Evolutionary conservation across 495 filamentous ascomycete genomes (phyloP).

Genomic region (Penicillium soppii): DNA sequence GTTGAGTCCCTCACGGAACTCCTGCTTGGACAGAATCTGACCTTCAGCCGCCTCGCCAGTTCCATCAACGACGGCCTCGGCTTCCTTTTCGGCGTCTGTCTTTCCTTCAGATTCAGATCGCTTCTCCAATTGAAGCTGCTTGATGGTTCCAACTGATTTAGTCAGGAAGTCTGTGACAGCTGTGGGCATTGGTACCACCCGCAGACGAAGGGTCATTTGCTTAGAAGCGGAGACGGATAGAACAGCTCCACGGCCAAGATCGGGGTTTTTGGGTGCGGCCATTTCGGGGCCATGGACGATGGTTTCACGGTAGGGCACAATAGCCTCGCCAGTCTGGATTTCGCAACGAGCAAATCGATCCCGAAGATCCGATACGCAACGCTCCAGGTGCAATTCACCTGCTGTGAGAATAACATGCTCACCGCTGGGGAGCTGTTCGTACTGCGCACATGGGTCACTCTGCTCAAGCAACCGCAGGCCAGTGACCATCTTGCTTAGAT

Average conservation of each 20-base stretch:
- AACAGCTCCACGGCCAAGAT: slow-evolving; percentile 82
- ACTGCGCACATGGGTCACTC: slow-evolving; percentile 93
- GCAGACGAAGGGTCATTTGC: slow-evolving; percentile 73
- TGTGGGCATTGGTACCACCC: slow-evolving; percentile 76
- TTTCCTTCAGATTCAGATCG: slow-evolving; percentile 44
- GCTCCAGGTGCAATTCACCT: slow-evolving; percentile 90
- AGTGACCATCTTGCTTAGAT: slow-evolving; percentile 89
- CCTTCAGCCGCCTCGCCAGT: slow-evolving; percentile 51
- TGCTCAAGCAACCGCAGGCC: slow-evolving; percentile 87
- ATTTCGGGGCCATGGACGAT: slow-evolving; percentile 87
- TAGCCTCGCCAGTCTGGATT: slow-evolving; percentile 89
- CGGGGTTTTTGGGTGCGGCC: slow-evolving; percentile 81
- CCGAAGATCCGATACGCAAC: slow-evolving; percentile 89
- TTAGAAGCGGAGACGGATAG: slow-evolving; percentile 75
- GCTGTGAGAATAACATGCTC: slow-evolving; percentile 96
- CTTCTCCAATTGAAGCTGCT: slow-evolving; percentile 71
- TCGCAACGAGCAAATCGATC: slow-evolving; percentile 94
- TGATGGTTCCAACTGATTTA: slow-evolving; percentile 76
- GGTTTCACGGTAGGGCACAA: slow-evolving; percentile 93
- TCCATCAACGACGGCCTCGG: slow-evolving; percentile 31
- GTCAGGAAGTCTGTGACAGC: slow-evolving; percentile 81
- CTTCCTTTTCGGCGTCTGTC: slow-evolving; percentile 34
- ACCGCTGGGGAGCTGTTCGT: slow-evolving; percentile 87
- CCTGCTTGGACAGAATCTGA: slow-evolving; percentile 62
- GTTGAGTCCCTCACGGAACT: slow-evolving; percentile 72